phyloP scores from a whole-genome alignment of 768 basidiomycete genomes.

The Trametes sanguinea region DNA sequence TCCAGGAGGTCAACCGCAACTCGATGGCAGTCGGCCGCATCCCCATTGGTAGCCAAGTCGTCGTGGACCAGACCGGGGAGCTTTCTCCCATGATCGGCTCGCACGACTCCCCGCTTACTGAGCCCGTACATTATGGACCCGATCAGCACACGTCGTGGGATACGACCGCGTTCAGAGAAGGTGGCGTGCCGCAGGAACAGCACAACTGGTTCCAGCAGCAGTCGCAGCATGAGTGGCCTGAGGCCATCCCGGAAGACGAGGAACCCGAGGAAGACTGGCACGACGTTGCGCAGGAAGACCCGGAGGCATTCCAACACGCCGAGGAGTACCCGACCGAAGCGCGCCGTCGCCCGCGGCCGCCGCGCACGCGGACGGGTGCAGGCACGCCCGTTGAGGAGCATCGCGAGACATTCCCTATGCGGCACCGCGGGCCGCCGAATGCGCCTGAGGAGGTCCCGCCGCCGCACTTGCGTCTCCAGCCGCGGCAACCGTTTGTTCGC shows the following conservation, averaged over 20 bases:
- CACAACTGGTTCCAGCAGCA: slow-evolving; percentile 37
- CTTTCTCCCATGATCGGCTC: slow-evolving; percentile 34
- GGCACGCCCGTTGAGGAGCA: slow-evolving; percentile 32
- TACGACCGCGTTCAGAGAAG: slow-evolving; percentile 31
- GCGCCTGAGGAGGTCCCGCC: slow-evolving; percentile 51
- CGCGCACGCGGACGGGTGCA: slow-evolving; percentile 19
- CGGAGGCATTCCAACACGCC: slow-evolving; percentile 37
- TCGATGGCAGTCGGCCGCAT: slow-evolving; percentile 59
- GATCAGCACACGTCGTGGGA: slow-evolving; percentile 40
- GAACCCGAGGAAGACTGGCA: slow-evolving; percentile 55
- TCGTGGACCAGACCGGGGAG: slow-evolving; percentile 53
- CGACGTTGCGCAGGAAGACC: slow-evolving; percentile 51
- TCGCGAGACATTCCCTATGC: slow-evolving; percentile 69
- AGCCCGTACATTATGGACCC: slow-evolving; percentile 56
- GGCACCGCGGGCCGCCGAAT: slow-evolving; percentile 36
- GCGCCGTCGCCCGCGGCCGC: slow-evolving; percentile 27
- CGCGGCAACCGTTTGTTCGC: slow-evolving; percentile 69
- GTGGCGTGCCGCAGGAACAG: slow-evolving; percentile 3
- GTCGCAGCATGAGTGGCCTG: slow-evolving; percentile 19
- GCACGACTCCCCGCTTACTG: slow-evolving; percentile 45
- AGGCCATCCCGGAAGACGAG: slow-evolving; percentile 25
- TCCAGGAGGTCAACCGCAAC: slow-evolving; percentile 70
- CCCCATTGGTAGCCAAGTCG: slow-evolving; percentile 59
- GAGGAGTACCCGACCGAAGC: slow-evolving; percentile 32
- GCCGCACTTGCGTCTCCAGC: slow-evolving; percentile 69